Conservation (phyloP, 192 early-diverging fungal species). For the Coemansia sp. region DNA sequence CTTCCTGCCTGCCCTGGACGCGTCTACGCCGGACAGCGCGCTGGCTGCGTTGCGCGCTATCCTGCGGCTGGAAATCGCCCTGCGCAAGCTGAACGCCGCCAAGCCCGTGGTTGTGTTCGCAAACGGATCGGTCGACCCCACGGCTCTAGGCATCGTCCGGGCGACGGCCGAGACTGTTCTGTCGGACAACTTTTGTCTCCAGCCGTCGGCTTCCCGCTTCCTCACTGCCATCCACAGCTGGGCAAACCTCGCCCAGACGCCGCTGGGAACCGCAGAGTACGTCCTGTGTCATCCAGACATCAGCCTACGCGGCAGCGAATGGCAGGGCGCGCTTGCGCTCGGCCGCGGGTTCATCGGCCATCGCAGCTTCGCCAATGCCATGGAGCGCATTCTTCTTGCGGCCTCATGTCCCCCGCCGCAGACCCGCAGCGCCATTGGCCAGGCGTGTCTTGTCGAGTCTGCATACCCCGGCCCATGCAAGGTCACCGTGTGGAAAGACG, state of each 20-base stretch:
- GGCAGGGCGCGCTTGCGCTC: slow-evolving; percentile 20
- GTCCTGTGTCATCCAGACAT: slow-evolving; percentile 22
- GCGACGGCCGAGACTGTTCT: slow-evolving; percentile 25
- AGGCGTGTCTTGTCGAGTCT: slow-evolving; percentile 35
- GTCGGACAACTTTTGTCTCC: slow-evolving; percentile 23
- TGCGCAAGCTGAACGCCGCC: slow-evolving; percentile 25
- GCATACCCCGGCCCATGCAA: slow-evolving; percentile 41
- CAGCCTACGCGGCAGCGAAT: slow-evolving; percentile 34
- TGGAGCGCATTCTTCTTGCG: slow-evolving; percentile 33
- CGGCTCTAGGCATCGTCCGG: slow-evolving; percentile 20
- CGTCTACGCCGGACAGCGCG: background rate
- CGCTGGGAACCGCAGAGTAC: slow-evolving; percentile 34
- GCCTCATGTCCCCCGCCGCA: slow-evolving; percentile 47
- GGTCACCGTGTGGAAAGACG: slow-evolving; percentile 28
- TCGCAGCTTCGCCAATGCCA: slow-evolving; percentile 15
- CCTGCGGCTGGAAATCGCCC: slow-evolving; percentile 27
- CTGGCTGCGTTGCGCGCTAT: slow-evolving; percentile 9
- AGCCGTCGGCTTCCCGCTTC: background rate
- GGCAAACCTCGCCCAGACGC: slow-evolving; percentile 17
- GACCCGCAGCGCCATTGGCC: slow-evolving; percentile 37
- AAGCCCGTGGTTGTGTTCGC: slow-evolving; percentile 43
- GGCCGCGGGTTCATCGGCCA: slow-evolving; percentile 30
- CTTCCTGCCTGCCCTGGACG: slow-evolving; percentile 33
- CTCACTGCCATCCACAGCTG: slow-evolving; percentile 33
- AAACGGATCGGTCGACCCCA: slow-evolving; percentile 30